These are phyloP conservation scores for Neohortaea acidophila DNA, from an alignment of 495 filamentous ascomycete genomes.

Conservation along the genomic window DNA sequence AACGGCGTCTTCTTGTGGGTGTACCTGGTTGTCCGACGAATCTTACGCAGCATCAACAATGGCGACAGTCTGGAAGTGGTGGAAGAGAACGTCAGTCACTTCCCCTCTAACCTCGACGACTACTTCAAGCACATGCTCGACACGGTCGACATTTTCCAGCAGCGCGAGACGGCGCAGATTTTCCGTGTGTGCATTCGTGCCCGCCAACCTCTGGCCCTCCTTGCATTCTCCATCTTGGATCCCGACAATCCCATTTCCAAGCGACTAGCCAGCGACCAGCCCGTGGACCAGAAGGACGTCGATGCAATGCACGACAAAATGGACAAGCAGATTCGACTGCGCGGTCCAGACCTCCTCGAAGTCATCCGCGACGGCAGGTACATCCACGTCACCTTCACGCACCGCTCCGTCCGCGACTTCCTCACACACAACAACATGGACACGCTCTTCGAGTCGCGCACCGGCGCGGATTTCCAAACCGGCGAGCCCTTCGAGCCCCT, in stretches of 20 bases:
- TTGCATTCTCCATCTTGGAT: neutral
- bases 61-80: slow-evolving; percentile 12
- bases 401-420: neutral
- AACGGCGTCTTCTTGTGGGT: slow-evolving; percentile 25
- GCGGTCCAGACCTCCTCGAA: neutral
- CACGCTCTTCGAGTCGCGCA: too few species aligned
- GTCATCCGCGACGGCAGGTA: neutral
- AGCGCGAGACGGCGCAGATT: neutral
- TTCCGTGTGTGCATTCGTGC: neutral
- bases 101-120: slow-evolving; percentile 17
- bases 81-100: slow-evolving; percentile 4
- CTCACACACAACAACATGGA: too few species aligned
- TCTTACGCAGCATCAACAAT: slow-evolving; percentile 13
- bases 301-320: neutral
- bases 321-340: neutral
- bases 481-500: too few species aligned
- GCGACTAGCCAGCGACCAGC: neutral
- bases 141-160: neutral
- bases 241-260: neutral
- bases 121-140: too few species aligned
- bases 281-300: neutral
- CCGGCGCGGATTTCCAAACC: too few species aligned
- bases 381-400: neutral
- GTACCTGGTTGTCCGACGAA: slow-evolving; percentile 18
- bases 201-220: neutral